Conservation (phyloP, 23 red algal species). For the Agarophyton chilense region DNA sequence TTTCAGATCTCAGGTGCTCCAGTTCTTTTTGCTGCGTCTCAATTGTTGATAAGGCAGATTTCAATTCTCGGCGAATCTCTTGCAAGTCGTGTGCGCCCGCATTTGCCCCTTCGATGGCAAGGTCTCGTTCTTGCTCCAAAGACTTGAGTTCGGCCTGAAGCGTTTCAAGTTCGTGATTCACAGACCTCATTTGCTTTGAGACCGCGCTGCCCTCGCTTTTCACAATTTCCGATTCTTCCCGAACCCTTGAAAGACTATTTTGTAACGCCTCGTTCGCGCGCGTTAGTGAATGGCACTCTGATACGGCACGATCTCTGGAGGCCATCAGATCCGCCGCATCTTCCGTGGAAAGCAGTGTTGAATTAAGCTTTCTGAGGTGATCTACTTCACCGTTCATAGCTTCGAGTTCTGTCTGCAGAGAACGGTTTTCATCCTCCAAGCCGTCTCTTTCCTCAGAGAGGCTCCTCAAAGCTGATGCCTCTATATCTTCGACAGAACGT, state of each 20-base stretch:
- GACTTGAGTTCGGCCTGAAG: neutral
- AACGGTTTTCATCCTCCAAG: constrained; percentile 36
- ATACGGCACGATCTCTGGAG: neutral
- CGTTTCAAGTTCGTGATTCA: neutral
- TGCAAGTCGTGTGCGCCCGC: neutral
- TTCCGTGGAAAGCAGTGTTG: neutral
- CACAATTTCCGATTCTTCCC: neutral
- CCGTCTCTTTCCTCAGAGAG: neutral
- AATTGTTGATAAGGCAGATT: neutral
- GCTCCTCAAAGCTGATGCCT: neutral
- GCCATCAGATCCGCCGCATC: constrained; percentile 15
- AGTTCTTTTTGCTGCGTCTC: neutral
- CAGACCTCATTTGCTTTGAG: neutral
- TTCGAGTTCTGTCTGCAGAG: constrained; percentile 12
- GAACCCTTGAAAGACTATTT: neutral
- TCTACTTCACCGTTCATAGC: neutral
- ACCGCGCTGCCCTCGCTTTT: neutral
- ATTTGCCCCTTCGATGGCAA: neutral
- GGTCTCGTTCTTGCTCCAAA: neutral
- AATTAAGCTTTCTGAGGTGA: constrained; percentile 10
- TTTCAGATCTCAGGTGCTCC: constrained; percentile 2
- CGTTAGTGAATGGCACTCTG: neutral
- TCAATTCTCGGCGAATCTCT: neutral
- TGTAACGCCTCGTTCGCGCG: constrained; percentile 2
- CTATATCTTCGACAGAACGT: neutral